Evolutionary conservation across 2,329 filamentous ascomycete genomes (phyloP), one percentile per base, ranked within the genome.

Genomic region (Diaporthe sp.): DNA sequence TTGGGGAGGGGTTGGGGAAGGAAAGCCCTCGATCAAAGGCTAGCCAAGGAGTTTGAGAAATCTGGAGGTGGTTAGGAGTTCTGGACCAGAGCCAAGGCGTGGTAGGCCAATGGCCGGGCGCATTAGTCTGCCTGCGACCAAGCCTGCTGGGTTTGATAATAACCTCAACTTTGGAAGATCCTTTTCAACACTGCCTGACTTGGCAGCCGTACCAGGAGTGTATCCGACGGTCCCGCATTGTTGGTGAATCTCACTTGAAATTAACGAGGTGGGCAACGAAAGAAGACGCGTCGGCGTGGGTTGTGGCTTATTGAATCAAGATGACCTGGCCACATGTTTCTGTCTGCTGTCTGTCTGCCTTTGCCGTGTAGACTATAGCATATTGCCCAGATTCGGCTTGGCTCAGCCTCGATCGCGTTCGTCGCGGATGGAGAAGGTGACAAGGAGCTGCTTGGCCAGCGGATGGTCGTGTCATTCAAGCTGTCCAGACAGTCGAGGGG

Each of bases 31-130:
- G 49, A 70, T 70, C 65, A 28, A 28, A 42, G 49, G 15, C 34
- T 19, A n/a, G 65, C 65, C 65, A 70, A 70, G 65, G 49, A 70
- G 65, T 70, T 55, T 55, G 49, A 70, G 65, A 55, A 70, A 70
- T 70, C 65, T 55, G n/a, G 22, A 68, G 34, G 22, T 53, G 46
- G n/a, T 28, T 51, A n/a, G 34, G 31, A 53, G 49, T 15, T 55
- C 65, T 70, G 65, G 65, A 53, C 22, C 65, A 8, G 31, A 55
- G 46, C 65, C 65, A 70, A 70, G 65, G 65, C 28, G 49, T 51
- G 46, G 31, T 70, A 70, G 46, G 31, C 34, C 65, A 53, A 39
- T 53, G 34, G 22, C 31, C n/a, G 34, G 65, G 46, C 65, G 19
- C 31, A 8, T 68, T 68, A 25, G 65, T 68, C 31, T 53, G 65